A percentile compares a stretch with the other conserved stretches of the same genome.
These are phyloP conservation scores for Pseudogymnoascus sp. DNA, from an alignment of 2,329 filamentous ascomycete genomes.

Conservation along the genomic window DNA sequence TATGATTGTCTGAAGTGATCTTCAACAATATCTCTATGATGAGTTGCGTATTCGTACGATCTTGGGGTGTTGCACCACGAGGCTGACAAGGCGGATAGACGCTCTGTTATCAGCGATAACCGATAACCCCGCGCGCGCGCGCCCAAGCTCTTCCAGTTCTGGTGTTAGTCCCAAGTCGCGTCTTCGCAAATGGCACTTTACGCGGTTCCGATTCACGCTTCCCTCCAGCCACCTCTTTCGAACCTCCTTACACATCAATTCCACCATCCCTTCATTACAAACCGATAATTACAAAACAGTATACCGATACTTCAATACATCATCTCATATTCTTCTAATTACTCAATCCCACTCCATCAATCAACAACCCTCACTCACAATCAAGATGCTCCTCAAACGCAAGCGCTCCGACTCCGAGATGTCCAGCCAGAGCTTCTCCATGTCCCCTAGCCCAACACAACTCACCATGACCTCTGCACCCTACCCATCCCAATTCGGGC, in stretches of 20 bases:
- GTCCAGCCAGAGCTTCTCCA: conserved; percentile 35
- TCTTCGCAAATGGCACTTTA: conserved; percentile 6
- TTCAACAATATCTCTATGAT: background rate
- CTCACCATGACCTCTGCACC: background rate
- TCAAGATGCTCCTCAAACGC: conserved; percentile 48
- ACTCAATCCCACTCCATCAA: background rate
- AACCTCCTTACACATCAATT: background rate
- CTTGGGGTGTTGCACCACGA: background rate
- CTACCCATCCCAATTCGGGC: conserved; percentile 22
- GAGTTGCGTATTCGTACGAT: background rate
- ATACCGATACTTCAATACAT: background rate
- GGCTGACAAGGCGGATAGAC: background rate
- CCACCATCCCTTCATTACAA: background rate
- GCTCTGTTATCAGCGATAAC: conserved; percentile 4
- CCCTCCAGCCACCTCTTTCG: conserved; percentile 1
- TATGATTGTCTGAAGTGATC: conserved; percentile 2
- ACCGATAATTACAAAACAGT: background rate
- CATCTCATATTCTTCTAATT: background rate
- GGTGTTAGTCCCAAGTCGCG: conserved; percentile 1
- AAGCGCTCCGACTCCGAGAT: conserved; percentile 54
- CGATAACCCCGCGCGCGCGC: conserved; percentile 1
- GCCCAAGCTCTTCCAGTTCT: background rate
- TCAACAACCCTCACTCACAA: background rate
- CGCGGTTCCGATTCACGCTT: background rate
- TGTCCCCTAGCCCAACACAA: conserved; percentile 28